Conservation (phyloP, 139 green algal genomes). For the Coelastrella sp. region DNA sequence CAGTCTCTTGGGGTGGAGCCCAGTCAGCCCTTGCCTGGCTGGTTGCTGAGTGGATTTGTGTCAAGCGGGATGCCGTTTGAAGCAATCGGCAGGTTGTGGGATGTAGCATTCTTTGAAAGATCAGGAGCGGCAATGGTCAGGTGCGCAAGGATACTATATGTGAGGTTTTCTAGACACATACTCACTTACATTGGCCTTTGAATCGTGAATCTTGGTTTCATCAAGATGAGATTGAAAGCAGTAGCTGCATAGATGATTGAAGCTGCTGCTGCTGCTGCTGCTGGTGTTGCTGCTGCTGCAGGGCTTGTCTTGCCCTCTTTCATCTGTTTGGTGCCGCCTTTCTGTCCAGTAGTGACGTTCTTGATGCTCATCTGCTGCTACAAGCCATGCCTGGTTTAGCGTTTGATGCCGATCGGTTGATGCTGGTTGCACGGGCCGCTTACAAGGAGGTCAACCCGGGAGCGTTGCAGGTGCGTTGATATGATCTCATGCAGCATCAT, state of each 20-base stretch:
- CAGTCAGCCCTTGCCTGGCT: constrained; percentile 2
- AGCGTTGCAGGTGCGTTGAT: neutral
- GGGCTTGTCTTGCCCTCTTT: neutral
- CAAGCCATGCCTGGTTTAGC: constrained; percentile 7
- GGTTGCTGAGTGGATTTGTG: constrained; percentile 33
- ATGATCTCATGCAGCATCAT: too few species aligned
- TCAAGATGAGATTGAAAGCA: too few species aligned
- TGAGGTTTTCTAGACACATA: neutral
- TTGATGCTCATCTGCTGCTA: constrained; percentile 19
- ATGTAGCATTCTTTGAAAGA: constrained; percentile 22
- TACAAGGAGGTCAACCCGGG: neutral
- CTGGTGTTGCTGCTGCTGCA: neutral
- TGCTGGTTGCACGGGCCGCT: neutral
- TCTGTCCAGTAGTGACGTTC: neutral
- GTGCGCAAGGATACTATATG: neutral
- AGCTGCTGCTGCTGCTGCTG: neutral
- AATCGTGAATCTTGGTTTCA: too few species aligned
- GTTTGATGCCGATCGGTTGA: constrained; percentile 26
- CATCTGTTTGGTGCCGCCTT: constrained; percentile 18
- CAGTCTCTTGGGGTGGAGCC: neutral
- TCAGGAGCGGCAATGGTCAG: neutral
- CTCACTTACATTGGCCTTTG: too few species aligned
- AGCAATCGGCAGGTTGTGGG: constrained; percentile 17
- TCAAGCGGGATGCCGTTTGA: constrained; percentile 7
- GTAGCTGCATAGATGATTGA: too few species aligned